Evolutionary conservation across 106 monocot genomes (phyloP).

Genomic region (Dactylorhiza incarnata): DNA sequence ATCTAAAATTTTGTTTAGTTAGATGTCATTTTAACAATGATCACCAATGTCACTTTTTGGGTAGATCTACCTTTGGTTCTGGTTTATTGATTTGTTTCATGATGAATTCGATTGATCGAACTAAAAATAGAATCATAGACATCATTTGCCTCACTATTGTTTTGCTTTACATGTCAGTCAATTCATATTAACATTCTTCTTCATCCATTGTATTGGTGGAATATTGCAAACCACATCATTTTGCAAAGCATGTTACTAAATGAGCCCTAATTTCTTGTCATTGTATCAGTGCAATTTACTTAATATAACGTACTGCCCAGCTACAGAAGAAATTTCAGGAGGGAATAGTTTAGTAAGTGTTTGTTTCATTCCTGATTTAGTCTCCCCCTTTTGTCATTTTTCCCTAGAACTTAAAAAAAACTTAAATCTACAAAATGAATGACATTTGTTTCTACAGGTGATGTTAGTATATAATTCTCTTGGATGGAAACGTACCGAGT

Average conservation of each 20-base stretch:
- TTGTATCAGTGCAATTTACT: slow-evolving; percentile 57
- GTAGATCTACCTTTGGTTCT: neutral
- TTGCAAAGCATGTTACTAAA: neutral
- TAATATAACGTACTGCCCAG: slow-evolving; percentile 77
- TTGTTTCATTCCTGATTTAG: neutral
- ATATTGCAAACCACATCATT: neutral
- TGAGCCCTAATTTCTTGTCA: slow-evolving; percentile 5
- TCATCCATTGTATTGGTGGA: neutral
- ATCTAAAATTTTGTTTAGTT: too few species aligned
- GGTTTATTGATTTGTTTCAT: too few species aligned
- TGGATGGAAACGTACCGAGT: slow-evolving; percentile 39
- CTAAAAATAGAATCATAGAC: neutral
- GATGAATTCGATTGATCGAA: neutral
- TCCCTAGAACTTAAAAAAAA: neutral
- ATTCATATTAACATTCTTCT: neutral
- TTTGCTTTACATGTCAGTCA: neutral
- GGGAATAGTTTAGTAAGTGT: slow-evolving; percentile 47
- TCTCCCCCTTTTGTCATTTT: neutral
- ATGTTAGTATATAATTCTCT: slow-evolving; percentile 43
- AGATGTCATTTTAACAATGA: neutral
- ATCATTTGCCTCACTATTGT: neutral
- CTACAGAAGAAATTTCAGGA: slow-evolving; percentile 45
- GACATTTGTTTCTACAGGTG: slow-evolving; percentile 21
- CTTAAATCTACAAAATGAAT: neutral
- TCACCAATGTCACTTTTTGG: neutral